phyloP scores from a whole-genome alignment of 768 basidiomycete species.

The Inosperma sp. region DNA sequence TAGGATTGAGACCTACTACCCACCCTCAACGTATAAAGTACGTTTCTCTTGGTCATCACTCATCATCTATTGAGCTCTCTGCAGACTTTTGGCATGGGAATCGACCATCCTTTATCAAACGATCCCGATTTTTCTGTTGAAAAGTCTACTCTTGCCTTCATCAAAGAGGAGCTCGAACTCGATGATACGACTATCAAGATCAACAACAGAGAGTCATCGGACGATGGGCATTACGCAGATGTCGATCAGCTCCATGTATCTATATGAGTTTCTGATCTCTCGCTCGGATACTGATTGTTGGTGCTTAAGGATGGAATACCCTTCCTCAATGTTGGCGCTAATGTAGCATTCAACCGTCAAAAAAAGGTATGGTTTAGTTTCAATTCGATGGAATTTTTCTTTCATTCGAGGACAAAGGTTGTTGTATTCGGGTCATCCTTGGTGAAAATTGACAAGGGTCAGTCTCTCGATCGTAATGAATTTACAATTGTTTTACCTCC shows the following conservation, averaged over 20 bases:
- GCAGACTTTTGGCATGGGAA: conserved; percentile 15
- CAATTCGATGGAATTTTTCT: not conserved
- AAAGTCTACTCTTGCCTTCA: conserved; percentile 20
- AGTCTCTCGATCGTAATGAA: not conserved
- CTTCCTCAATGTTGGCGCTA: conserved; percentile 38
- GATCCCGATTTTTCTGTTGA: conserved; percentile 16
- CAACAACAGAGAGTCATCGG: conserved; percentile 13
- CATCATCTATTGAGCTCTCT: not conserved
- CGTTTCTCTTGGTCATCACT: conserved; percentile 1
- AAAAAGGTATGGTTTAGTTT: conserved; percentile 21
- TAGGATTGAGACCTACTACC: conserved; percentile 1
- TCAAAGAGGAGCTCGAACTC: conserved; percentile 16
- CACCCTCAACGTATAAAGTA: conserved; percentile 1
- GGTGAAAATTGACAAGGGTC: conserved; percentile 20
- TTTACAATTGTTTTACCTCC: not conserved
- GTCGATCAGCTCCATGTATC: conserved; percentile 22
- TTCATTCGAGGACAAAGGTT: conserved; percentile 12
- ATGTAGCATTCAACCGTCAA: conserved; percentile 32
- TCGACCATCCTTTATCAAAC: conserved; percentile 22
- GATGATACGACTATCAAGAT: conserved; percentile 12
- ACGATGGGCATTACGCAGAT: conserved; percentile 20
- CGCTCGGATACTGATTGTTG: not conserved
- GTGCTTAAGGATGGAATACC: conserved; percentile 24
- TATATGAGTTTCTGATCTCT: not conserved
- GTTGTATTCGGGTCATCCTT: conserved; percentile 29